Percentiles rank a stretch among this genome's conserved stretches.
These are phyloP conservation scores for Xylaria arbuscula DNA, from an alignment of 2,329 filamentous ascomycete genomes.

Conservation along the genomic window DNA sequence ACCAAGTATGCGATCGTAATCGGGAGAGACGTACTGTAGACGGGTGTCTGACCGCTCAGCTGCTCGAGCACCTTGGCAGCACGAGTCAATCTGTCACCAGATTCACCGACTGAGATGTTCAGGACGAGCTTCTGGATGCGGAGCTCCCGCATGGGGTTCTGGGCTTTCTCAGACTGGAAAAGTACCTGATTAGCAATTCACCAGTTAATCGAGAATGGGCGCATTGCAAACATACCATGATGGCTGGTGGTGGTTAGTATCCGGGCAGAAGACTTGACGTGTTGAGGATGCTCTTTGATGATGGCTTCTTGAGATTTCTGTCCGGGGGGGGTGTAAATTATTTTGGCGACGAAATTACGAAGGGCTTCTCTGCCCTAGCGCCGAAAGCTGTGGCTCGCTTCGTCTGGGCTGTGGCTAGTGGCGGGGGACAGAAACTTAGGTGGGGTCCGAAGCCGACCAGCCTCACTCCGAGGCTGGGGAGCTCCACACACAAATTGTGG, in stretches of 20 bases:
- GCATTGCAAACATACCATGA: constrained; percentile 53
- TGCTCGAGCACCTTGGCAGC: constrained; percentile 99
- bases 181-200: constrained; percentile 42
- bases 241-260: constrained; percentile 50
- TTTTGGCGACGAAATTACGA: constrained; percentile 38
- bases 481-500: constrained; percentile 30
- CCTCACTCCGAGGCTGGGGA: constrained; percentile 25
- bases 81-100: constrained; percentile 99
- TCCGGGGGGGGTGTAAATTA: constrained; percentile 27
- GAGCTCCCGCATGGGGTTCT: constrained; percentile 99
- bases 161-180: constrained; percentile 79
- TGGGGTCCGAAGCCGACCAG: constrained; percentile 40
- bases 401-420: constrained; percentile 40
- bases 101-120: constrained; percentile 95
- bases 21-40: constrained; percentile 82
- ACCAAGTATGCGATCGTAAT: background rate
- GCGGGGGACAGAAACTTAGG: constrained; percentile 27
- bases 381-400: constrained; percentile 7
- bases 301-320: constrained; percentile 15
- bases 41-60: constrained; percentile 98
- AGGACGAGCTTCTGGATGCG: constrained; percentile 80
- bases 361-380: constrained; percentile 50
- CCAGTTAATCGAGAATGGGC: background rate
- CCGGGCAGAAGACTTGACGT: constrained; percentile 36
- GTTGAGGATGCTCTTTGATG: constrained; percentile 25